These are phyloP conservation scores for Sarocladiaceae sp. DNA, from an alignment of 2,329 filamentous ascomycete genomes.

Conservation along the genomic window DNA sequence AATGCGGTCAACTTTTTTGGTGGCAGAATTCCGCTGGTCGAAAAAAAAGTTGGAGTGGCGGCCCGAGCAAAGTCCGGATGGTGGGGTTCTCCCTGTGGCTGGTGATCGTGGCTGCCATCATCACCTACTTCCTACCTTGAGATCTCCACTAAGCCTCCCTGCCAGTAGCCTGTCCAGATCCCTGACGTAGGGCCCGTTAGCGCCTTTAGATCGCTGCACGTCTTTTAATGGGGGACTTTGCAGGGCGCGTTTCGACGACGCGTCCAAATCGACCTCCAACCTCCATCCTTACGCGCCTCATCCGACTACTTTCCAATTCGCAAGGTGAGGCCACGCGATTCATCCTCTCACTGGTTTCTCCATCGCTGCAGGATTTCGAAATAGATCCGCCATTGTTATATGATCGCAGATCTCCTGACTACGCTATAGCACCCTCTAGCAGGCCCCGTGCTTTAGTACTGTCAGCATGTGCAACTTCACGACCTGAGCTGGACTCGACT, in stretches of 20 bases:
- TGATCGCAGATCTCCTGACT: too few relatives aligned
- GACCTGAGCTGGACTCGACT: background rate
- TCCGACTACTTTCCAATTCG: too few relatives aligned
- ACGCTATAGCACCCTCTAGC: too few relatives aligned
- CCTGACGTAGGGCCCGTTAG: constrained; percentile 4
- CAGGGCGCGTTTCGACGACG: constrained; percentile 7
- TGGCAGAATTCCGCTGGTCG: constrained; percentile 10
- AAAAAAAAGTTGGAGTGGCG: constrained; percentile 30
- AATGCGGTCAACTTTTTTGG: constrained; percentile 7
- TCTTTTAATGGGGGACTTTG: constrained; percentile 4
- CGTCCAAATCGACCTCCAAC: background rate
- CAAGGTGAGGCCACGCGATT: too few relatives aligned
- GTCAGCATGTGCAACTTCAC: constrained; percentile 1
- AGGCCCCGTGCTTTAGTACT: too few relatives aligned
- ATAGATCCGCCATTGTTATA: too few relatives aligned
- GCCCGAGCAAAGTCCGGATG: constrained; percentile 26
- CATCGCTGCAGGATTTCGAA: too few relatives aligned
- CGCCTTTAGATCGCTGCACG: too few relatives aligned
- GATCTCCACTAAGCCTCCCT: too few relatives aligned
- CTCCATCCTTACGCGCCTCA: background rate
- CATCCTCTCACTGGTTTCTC: too few relatives aligned
- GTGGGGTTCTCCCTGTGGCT: constrained; percentile 18
- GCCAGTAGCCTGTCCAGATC: too few relatives aligned
- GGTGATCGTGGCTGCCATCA: background rate
- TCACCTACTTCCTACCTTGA: background rate